Evolutionary conservation across 2,329 filamentous ascomycete species (phyloP), one percentile per base, ranked within the genome.

Genomic region (Alternaria sp.): DNA sequence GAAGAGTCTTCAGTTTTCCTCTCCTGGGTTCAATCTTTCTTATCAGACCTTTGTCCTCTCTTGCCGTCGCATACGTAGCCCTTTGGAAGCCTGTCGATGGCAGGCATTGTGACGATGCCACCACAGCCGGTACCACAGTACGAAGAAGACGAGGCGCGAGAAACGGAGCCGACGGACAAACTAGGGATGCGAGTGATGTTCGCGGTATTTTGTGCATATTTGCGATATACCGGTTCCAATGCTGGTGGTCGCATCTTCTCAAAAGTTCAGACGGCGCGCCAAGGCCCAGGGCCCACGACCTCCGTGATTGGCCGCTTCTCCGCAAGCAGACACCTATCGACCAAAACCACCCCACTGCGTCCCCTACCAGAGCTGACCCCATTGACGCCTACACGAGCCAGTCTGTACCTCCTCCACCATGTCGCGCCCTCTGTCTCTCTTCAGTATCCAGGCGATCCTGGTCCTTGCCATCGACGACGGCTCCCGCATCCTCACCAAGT

Each of bases 401-500:
- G 4, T 11, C 34, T 52, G 14, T 48, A 42, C 29, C 14, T 14
- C 44, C 33, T 4, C 34, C 53, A 70, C 69, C 49, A 84, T 84
- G 82, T 77, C 82, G 54, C 80, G 80, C 60, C 83, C 83, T 51
- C 81, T 85, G 69, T 83, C 82, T 48, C 81, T 85, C 62, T 84
- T 84, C 79, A 82, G 80, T 63, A 79, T 85, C 67, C 81, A 82
- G 66, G 82, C 82, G 29, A 81, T 84, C 67, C 78, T 83, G 54
- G 72, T 83, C 63, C 77, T 83, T 24, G 77, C 90, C 73, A 89
- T 89, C 61, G 92, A 97, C 80, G 94, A 98, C 79, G 91, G 91
- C 75, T 90, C 90, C 61, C 88, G 94, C 78, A 91, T 98, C 81
- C 92, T 97, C 78, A 88, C 93, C 74, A 97, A 97, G 84, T 97